Evolutionary conservation across 441 rosid species (phyloP).

Genomic region (Euphorbia schlechtendalii): DNA sequence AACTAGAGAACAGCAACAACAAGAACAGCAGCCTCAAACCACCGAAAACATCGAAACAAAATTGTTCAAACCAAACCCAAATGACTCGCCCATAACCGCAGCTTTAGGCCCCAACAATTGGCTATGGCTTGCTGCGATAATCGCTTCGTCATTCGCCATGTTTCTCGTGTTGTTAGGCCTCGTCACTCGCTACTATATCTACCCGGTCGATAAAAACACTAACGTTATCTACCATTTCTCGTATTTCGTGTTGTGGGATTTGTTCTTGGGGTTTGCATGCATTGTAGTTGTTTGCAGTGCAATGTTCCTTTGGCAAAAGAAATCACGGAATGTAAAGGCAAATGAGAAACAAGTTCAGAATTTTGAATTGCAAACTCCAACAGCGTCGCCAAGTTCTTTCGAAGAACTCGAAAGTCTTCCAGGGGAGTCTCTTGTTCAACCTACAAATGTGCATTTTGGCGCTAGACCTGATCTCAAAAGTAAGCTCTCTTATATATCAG

Average conservation of each 20-base stretch:
- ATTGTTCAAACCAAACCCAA: conserved; percentile 49
- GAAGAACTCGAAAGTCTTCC: conserved; percentile 53
- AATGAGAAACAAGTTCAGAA: conserved; percentile 35
- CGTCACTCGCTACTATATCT: conserved; percentile 44
- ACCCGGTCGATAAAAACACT: conserved; percentile 44
- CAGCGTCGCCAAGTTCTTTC: conserved; percentile 12
- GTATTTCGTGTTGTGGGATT: conserved; percentile 30
- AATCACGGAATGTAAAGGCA: conserved; percentile 9
- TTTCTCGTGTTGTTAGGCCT: conserved; percentile 51
- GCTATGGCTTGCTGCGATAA: conserved; percentile 66
- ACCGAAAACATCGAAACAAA: conserved; percentile 24
- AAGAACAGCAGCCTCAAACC: background rate
- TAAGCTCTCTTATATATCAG: conserved; percentile 21
- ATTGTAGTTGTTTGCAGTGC: conserved; percentile 36
- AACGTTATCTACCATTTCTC: conserved; percentile 6
- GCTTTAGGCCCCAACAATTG: conserved; percentile 60
- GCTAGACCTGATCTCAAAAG: conserved; percentile 64
- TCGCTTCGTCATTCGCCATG: conserved; percentile 52
- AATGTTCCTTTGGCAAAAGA: conserved; percentile 46
- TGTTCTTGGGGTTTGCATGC: conserved; percentile 36
- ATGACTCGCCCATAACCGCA: conserved; percentile 48
- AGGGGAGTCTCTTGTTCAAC: conserved; percentile 37
- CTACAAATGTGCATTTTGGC: conserved; percentile 54
- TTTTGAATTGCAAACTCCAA: conserved; percentile 27
- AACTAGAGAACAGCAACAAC: conserved; percentile 43